These are phyloP conservation scores for Capsella rubella DNA, from an alignment of 441 rosid genomes.

Conservation along the genomic window DNA sequence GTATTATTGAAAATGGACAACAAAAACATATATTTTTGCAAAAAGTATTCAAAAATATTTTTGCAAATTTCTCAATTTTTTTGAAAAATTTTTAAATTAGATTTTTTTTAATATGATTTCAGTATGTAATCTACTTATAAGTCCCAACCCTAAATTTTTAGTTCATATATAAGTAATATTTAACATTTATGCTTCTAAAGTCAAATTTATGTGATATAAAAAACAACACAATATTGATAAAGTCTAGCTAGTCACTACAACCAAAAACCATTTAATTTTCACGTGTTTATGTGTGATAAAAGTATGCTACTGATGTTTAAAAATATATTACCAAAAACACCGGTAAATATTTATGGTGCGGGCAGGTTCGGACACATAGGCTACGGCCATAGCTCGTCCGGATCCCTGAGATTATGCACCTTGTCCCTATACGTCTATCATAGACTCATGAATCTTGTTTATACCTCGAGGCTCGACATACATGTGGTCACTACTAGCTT, in stretches of 20 bases:
- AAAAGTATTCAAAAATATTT: no score
- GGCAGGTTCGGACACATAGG: slow-evolving; percentile 51
- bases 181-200: background rate
- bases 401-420: slow-evolving; percentile 54
- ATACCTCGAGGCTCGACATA: background rate
- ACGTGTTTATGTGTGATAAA: no score
- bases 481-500: background rate
- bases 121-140: no score
- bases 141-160: no score
- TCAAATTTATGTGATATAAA: background rate
- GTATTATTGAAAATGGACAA: no score
- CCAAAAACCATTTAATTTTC: background rate
- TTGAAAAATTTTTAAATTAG: no score
- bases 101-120: no score
- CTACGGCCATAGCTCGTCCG: slow-evolving; percentile 53
- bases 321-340: background rate
- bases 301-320: background rate
- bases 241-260: background rate
- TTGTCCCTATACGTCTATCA: slow-evolving; percentile 33
- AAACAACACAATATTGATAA: background rate
- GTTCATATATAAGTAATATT: background rate
- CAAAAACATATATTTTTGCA: no score
- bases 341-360: slow-evolving; percentile 17
- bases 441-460: background rate
- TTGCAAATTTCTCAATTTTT: no score